A percentile compares a stretch with the other conserved stretches of the same genome.
These are phyloP conservation scores for Nitzschia putrida DNA, from an alignment of 108 stramenopile species.

Conservation along the genomic window DNA sequence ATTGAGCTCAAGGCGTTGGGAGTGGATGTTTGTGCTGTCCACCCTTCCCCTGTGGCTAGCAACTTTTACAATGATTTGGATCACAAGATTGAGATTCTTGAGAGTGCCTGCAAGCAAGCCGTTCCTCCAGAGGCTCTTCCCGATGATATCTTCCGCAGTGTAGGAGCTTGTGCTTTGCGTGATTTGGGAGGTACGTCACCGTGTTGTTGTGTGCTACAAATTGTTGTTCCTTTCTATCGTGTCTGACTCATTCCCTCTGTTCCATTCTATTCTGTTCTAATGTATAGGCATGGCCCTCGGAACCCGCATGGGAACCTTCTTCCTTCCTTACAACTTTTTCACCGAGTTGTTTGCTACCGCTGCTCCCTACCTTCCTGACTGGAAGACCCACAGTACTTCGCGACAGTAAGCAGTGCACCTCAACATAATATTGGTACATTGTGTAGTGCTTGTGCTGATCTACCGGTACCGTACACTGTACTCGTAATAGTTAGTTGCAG, in stretches of 20 bases:
- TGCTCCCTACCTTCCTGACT: slow-evolving; percentile 89
- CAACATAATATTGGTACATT: too few relatives aligned
- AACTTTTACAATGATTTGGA: slow-evolving; percentile 95
- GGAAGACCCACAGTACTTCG: slow-evolving; percentile 80
- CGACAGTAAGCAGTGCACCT: slow-evolving; percentile 2
- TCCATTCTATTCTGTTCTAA: not conserved
- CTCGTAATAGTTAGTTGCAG: too few relatives aligned
- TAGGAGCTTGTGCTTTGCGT: slow-evolving; percentile 86
- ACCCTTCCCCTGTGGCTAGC: slow-evolving; percentile 96
- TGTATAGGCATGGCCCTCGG: slow-evolving; percentile 63
- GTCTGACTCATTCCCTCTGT: not conserved
- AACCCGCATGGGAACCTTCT: slow-evolving; percentile 89
- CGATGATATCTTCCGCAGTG: slow-evolving; percentile 86
- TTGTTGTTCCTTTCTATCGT: not conserved
- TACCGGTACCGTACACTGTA: too few relatives aligned
- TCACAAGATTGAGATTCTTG: slow-evolving; percentile 91
- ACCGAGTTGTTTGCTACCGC: slow-evolving; percentile 83
- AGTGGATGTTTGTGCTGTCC: slow-evolving; percentile 97
- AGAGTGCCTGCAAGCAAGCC: slow-evolving; percentile 86
- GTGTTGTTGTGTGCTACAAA: not conserved
- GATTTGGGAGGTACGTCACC: slow-evolving; percentile 76
- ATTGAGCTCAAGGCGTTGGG: slow-evolving; percentile 87
- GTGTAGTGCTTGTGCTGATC: too few relatives aligned
- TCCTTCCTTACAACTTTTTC: slow-evolving; percentile 91
- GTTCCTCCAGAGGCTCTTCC: slow-evolving; percentile 89